Conservation (phyloP, 75 land plant species). For the Selaginella moellendorffii region DNA sequence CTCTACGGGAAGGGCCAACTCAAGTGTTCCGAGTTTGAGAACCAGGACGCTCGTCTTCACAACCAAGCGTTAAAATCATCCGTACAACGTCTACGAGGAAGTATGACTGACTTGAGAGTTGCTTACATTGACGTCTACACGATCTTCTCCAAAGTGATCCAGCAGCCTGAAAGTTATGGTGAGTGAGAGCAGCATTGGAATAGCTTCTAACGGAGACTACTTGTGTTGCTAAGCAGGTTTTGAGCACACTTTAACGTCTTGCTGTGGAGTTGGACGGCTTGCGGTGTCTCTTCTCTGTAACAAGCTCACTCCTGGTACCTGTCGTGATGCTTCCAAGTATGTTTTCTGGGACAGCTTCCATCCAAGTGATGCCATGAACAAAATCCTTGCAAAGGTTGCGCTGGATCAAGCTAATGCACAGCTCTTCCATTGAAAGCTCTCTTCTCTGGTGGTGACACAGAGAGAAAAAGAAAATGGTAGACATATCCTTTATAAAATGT, state of each 20-base stretch:
- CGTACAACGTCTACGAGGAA: slow-evolving; percentile 6
- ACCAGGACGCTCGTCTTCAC: slow-evolving; percentile 14
- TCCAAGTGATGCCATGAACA: too few species aligned
- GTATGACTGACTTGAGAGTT: slow-evolving; percentile 14
- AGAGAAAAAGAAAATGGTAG: too few species aligned
- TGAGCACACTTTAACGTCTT: neutral
- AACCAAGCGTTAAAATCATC: slow-evolving; percentile 14
- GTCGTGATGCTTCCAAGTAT: neutral
- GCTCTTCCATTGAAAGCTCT: too few species aligned
- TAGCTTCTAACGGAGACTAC: too few species aligned
- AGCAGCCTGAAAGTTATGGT: slow-evolving; percentile 20
- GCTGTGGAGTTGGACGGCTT: neutral
- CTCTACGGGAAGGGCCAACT: slow-evolving; percentile 10
- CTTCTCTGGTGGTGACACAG: too few species aligned
- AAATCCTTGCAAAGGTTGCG: too few species aligned
- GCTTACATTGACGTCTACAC: slow-evolving; percentile 19
- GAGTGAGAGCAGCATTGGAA: too few species aligned
- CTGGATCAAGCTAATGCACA: too few species aligned
- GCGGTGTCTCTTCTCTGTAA: neutral
- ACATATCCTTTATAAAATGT: too few species aligned
- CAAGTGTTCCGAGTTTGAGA: slow-evolving; percentile 16
- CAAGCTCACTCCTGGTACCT: neutral
- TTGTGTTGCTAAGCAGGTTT: neutral
- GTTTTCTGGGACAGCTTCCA: too few species aligned
- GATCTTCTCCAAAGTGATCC: slow-evolving; percentile 8